Evolutionary conservation across 78 protist genomes (phyloP).

Genomic region (Speleostelium caveatum): DNA sequence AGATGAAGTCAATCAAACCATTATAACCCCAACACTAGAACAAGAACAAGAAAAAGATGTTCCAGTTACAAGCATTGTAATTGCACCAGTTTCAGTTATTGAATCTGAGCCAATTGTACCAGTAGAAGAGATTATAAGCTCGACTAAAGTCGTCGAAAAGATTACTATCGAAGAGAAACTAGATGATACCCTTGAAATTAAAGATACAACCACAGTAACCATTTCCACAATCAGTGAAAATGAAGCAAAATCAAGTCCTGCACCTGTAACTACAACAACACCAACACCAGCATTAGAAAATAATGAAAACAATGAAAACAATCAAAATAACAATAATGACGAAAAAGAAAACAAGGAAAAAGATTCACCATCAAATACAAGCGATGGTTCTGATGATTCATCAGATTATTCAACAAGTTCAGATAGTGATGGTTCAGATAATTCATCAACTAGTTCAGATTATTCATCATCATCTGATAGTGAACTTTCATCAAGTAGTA

Average conservation of each 20-base stretch:
- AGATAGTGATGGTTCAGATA: neutral
- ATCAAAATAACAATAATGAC: neutral
- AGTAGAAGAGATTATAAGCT: too few relatives aligned
- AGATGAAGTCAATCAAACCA: neutral
- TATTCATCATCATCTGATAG: neutral
- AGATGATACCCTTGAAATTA: too few relatives aligned
- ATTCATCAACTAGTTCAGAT: neutral
- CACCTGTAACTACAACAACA: too few relatives aligned
- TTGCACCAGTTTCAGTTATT: too few relatives aligned
- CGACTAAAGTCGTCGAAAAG: too few relatives aligned
- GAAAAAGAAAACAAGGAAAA: neutral
- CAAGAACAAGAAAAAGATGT: neutral
- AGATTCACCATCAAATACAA: neutral
- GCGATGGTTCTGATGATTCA: too few relatives aligned
- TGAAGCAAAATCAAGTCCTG: too few relatives aligned
- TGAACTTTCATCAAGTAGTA: neutral
- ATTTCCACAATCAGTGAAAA: too few relatives aligned
- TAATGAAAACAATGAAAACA: neutral
- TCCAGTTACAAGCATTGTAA: too few relatives aligned
- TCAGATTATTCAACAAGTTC: neutral
- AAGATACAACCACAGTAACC: too few relatives aligned
- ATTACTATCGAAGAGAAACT: too few relatives aligned
- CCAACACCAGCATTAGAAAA: neutral
- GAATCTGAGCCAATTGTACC: too few relatives aligned
- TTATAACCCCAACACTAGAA: neutral